These are phyloP conservation scores for Reticulascus tulasneorum DNA, from an alignment of 2,329 filamentous ascomycete species.

Conservation along the genomic window DNA sequence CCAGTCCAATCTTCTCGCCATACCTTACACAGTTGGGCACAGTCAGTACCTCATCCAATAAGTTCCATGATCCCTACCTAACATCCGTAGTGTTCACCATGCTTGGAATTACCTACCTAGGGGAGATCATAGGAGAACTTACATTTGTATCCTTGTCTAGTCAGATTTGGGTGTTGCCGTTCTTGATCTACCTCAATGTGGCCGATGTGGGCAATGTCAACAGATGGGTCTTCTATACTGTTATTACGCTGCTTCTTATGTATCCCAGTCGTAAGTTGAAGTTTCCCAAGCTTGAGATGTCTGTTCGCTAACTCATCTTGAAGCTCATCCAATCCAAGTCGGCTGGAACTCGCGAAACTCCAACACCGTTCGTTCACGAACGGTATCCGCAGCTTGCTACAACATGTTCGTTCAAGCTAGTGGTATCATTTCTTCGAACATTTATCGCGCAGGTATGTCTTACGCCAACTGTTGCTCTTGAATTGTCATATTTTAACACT, in stretches of 20 bases:
- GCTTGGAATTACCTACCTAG: conserved; percentile 39
- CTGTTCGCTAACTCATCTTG: conserved; percentile 26
- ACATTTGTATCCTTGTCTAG: conserved; percentile 39
- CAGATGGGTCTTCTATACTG: conserved; percentile 29
- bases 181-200: conserved; percentile 45
- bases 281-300: conserved; percentile 22
- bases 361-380: conserved; percentile 56
- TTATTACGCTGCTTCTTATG: conserved; percentile 29
- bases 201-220: conserved; percentile 23
- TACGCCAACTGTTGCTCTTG: conserved; percentile 4
- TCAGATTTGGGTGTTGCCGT: conserved; percentile 58
- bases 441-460: conserved; percentile 29
- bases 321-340: conserved; percentile 43
- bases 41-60: conserved; percentile 13
- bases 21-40: conserved; percentile 42
- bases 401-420: conserved; percentile 49
- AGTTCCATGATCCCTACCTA: background rate
- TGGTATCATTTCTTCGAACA: conserved; percentile 36
- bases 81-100: conserved; percentile 32
- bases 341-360: conserved; percentile 52
- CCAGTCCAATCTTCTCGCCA: conserved; percentile 58
- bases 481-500: conserved; percentile 5
- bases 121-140: conserved; percentile 45
- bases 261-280: conserved; percentile 25
- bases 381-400: conserved; percentile 61